phyloP scores from a whole-genome alignment of 139 green algal species.

The Picochlorum sp. region DNA sequence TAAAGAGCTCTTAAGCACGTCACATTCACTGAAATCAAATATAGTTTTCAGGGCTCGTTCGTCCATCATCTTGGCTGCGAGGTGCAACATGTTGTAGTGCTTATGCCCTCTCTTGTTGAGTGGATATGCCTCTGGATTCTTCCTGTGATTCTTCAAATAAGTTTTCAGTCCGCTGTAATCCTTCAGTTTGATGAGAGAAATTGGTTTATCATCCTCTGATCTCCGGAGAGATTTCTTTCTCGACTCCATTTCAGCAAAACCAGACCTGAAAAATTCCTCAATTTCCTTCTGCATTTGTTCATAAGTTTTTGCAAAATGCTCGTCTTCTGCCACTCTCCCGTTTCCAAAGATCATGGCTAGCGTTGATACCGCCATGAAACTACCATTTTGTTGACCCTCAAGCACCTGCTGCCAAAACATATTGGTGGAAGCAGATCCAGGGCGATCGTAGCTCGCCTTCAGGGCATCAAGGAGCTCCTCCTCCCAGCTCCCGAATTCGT shows the following conservation, averaged over 20 bases:
- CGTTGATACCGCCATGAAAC: background rate
- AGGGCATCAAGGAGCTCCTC: background rate
- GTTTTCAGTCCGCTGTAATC: background rate
- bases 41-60: background rate
- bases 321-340: background rate
- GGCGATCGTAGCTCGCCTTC: background rate
- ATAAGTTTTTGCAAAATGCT: background rate
- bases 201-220: background rate
- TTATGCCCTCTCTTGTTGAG: background rate
- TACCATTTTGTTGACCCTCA: background rate
- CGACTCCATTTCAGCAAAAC: background rate
- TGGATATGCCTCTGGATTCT: background rate
- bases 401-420: background rate
- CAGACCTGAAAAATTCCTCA: background rate
- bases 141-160: constrained; percentile 4
- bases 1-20: background rate
- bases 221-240: background rate
- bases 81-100: background rate
- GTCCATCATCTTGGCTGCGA: background rate
- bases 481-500: background rate
- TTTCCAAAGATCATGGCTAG: background rate
- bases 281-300: background rate
- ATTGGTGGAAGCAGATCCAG: background rate
- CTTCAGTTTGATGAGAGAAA: background rate
- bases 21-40: constrained; percentile 4